Base-by-base conservation (phyloP, 2,329 filamentous ascomycete species). In the Passalora sequoiae region DNA sequence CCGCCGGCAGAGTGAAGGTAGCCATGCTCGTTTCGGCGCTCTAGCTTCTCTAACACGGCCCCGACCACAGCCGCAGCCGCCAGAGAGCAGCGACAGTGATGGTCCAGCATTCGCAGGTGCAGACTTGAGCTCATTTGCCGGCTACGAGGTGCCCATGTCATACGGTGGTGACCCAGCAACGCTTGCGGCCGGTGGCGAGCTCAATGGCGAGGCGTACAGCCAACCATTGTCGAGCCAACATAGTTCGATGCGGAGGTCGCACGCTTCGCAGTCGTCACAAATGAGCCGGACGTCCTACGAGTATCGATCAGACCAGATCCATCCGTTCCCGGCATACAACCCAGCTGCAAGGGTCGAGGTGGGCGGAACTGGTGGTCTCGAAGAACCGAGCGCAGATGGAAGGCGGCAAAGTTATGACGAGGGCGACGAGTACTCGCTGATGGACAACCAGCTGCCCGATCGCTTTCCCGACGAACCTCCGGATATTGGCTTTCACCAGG, bases 401-500 rank as follows among this genome's bases (percentile, higher is more conserved):
- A 70, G 89, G 53, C 79, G 88, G 47, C 73, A 89, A 57, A 96
- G 89, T 66, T 96, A 92, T 57, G 91, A 97, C 55, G 88, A 95
- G 61, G 91, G 87, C 2, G 92, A 96, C 55, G 92, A 97, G 63
- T 75, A 66, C 33, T 64, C 62, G 4, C 59, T 74, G 25, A 69
- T 65, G 51, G 68, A 73, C 35, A 60, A 60, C n/a, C 55, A 61
- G 22, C 55, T 67, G 21, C 63, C 65, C 6, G 65, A 66, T 44
- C 58, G 53, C 22, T 60, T 60, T 42, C 55, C 60, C 24, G 57
- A 61, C 60, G 87, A 89, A 43, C 86, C 88, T 49, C 86, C 85
- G 13, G 92, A 95, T 57, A 81, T 97, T 61, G 95, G 95, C 62
- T 98, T 94, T 63, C 89, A 97, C 58, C 89, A 89, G 13, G 87